Evolutionary conservation across 176 grass and related monocot species (phyloP).

Genomic region (Oryza glumipatula): DNA sequence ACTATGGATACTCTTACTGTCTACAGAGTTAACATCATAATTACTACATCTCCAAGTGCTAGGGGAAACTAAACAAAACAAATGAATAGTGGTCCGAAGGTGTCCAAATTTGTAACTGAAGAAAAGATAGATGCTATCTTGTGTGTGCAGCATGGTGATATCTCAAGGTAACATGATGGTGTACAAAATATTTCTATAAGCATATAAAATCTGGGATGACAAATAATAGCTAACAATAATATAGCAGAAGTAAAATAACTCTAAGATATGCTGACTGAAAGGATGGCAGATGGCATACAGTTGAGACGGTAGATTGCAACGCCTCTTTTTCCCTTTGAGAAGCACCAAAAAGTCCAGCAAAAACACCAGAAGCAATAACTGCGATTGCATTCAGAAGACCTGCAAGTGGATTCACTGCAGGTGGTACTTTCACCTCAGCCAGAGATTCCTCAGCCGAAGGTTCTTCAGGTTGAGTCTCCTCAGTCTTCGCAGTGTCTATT

Average conservation of each 20-base stretch:
- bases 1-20: conserved; percentile 25
- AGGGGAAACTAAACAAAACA: background rate
- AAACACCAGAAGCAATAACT: conserved; percentile 78
- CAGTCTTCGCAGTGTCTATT: conserved; percentile 12
- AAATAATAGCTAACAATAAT: background rate
- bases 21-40: background rate
- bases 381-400: conserved; percentile 70
- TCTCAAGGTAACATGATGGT: background rate
- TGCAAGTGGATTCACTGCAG: conserved; percentile 58
- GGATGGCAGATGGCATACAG: conserved; percentile 66
- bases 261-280: conserved; percentile 24
- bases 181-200: background rate
- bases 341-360: conserved; percentile 75
- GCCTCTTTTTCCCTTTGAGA: conserved; percentile 76
- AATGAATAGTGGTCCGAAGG: background rate
- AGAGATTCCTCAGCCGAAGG: conserved; percentile 34
- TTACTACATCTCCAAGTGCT: conserved; percentile 1
- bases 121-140: background rate
- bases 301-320: conserved; percentile 62
- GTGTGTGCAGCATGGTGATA: background rate
- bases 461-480: conserved; percentile 34
- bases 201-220: background rate
- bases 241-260: conserved; percentile 13
- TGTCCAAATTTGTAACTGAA: background rate
- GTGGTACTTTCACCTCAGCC: conserved; percentile 44